Percentiles rank a stretch among this genome's conserved stretches.
Conservation (phyloP, 345 rosid genomes). For the Salix suchowensis region DNA sequence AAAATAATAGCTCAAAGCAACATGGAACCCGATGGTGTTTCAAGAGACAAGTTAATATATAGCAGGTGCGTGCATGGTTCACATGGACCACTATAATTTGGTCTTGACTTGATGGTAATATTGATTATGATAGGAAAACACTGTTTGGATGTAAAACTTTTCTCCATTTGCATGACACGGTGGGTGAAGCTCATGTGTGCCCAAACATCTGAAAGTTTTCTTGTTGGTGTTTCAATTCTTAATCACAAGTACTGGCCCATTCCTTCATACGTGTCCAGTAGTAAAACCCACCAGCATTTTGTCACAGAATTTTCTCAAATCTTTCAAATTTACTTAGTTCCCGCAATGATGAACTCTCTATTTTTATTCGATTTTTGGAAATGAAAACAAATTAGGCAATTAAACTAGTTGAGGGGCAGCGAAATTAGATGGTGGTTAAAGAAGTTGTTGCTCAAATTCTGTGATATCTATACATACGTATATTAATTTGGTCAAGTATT, state of each 20-base stretch:
- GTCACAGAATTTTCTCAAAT: background rate
- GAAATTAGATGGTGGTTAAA: too few relatives aligned
- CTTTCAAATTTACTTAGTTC: background rate
- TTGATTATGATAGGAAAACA: conserved; percentile 14
- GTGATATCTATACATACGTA: too few relatives aligned
- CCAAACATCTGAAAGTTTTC: conserved; percentile 14
- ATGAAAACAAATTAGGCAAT: background rate
- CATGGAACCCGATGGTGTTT: background rate
- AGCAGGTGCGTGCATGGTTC: background rate
- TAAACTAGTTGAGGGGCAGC: too few relatives aligned
- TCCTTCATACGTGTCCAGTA: background rate
- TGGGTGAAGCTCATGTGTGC: conserved; percentile 10
- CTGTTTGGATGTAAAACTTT: background rate
- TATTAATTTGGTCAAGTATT: too few relatives aligned
- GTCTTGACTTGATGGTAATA: conserved; percentile 8
- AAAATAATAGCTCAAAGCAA: background rate
- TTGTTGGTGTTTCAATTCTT: conserved; percentile 7
- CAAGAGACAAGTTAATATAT: background rate
- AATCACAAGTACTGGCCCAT: conserved; percentile 5
- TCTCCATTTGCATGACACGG: conserved; percentile 6
- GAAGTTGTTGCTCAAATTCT: too few relatives aligned
- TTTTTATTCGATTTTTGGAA: background rate
- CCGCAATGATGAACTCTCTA: background rate
- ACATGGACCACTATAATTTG: background rate
- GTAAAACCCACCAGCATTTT: background rate